Conservation (phyloP, 345 rosid genomes). For the Erodium maritimum region DNA sequence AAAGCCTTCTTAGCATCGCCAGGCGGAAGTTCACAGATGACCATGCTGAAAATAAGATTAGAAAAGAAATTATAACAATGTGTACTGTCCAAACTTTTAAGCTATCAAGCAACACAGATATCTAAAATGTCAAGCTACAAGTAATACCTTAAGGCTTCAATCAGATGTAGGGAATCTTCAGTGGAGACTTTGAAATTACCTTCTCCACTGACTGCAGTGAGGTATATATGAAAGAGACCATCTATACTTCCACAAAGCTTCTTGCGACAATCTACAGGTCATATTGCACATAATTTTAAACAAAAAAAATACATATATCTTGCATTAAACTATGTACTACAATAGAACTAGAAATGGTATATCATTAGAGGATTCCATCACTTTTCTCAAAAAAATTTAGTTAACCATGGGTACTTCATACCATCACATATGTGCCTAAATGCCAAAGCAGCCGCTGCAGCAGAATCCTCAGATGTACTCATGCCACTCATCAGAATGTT, state of each 20-base stretch:
- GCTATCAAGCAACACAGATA: conserved; percentile 9
- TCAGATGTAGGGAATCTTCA: conserved; percentile 82
- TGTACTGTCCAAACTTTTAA: conserved; percentile 6
- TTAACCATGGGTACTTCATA: conserved; percentile 11
- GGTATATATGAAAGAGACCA: conserved; percentile 69
- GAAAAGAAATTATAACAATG: conserved; percentile 6
- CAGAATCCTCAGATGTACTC: conserved; percentile 92
- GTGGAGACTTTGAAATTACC: conserved; percentile 79
- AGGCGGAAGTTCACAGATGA: conserved; percentile 85
- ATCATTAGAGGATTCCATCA: not conserved
- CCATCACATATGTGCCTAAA: conserved; percentile 91
- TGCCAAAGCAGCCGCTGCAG: conserved; percentile 97
- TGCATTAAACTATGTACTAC: not conserved
- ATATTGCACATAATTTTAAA: conserved; percentile 12
- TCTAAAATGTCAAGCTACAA: conserved; percentile 4
- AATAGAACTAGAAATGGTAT: not conserved
- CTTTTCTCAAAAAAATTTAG: not conserved
- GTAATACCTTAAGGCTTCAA: conserved; percentile 85
- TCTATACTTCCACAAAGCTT: conserved; percentile 76
- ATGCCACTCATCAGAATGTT: conserved; percentile 72
- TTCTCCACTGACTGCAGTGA: conserved; percentile 65
- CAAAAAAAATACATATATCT: not conserved
- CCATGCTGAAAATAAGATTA: conserved; percentile 47
- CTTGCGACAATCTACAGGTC: conserved; percentile 68
- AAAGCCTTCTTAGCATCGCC: conserved; percentile 77